Conservation (phyloP, 192 early-diverging fungal species). For the Podila horticola region DNA sequence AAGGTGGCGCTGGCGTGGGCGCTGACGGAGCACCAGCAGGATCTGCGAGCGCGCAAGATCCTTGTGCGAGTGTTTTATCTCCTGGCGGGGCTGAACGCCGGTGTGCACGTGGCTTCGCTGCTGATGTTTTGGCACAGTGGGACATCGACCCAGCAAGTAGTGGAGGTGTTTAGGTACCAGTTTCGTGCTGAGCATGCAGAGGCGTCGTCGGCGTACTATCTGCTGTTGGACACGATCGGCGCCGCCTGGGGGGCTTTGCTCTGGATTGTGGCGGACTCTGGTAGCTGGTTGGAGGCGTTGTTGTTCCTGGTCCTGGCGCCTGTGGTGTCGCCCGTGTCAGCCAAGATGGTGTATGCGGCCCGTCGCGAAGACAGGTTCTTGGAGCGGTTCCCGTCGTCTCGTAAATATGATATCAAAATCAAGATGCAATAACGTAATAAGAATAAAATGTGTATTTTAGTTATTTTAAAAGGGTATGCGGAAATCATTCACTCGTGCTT, state of each 20-base stretch:
- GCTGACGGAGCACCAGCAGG: background rate
- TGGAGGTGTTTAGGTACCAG: background rate
- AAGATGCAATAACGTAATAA: background rate
- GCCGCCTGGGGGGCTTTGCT: conserved; percentile 5
- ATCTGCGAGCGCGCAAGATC: background rate
- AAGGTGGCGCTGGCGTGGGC: background rate
- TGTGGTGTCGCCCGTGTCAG: conserved; percentile 4
- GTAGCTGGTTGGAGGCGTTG: background rate
- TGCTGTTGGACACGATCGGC: conserved; percentile 14
- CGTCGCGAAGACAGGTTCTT: conserved; percentile 7
- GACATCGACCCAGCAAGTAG: conserved; percentile 1
- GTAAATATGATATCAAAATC: background rate
- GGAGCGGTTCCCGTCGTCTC: background rate
- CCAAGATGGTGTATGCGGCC: conserved; percentile 13
- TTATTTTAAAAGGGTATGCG: too few species aligned
- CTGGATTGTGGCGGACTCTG: conserved; percentile 9
- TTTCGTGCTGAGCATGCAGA: conserved; percentile 11
- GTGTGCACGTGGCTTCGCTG: background rate
- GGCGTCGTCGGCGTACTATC: conserved; percentile 6
- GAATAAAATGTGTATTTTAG: conserved; percentile 1
- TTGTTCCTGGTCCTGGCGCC: background rate
- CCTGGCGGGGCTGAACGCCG: conserved; percentile 4
- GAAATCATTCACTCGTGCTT: too few species aligned
- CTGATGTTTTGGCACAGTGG: background rate
- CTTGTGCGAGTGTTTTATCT: background rate